Conservation (phyloP, 805 yeast genomes). For the Lipomyces chichibuensis region DNA sequence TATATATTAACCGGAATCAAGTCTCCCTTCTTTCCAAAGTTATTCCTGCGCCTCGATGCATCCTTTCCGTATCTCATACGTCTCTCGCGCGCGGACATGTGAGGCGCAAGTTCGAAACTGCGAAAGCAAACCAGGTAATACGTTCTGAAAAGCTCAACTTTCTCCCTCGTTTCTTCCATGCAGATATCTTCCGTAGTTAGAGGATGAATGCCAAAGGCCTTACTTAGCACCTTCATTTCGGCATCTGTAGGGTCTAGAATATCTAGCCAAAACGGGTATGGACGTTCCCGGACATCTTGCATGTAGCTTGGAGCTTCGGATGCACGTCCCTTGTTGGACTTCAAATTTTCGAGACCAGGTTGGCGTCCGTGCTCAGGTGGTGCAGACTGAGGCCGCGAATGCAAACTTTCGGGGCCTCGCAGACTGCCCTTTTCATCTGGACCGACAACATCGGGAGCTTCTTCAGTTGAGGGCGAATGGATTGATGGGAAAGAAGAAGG, state of each 20-base stretch:
- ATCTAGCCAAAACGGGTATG: constrained; percentile 68
- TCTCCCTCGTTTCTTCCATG: constrained; percentile 91
- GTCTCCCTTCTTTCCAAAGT: constrained; percentile 29
- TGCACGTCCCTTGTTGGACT: constrained; percentile 48
- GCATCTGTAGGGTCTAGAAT: constrained; percentile 92
- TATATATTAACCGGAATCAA: constrained; percentile 89
- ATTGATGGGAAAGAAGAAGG: constrained; percentile 5
- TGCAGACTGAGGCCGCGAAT: constrained; percentile 8
- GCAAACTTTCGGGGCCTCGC: not conserved
- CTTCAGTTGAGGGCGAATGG: constrained; percentile 11
- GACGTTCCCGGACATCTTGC: constrained; percentile 15
- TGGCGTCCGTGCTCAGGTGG: constrained; percentile 1
- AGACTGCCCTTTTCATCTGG: constrained; percentile 13
- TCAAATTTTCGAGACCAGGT: not conserved
- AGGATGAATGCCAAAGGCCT: constrained; percentile 94
- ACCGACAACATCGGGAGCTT: constrained; percentile 1
- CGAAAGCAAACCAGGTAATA: constrained; percentile 92
- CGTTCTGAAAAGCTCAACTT: constrained; percentile 87
- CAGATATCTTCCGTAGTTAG: constrained; percentile 94
- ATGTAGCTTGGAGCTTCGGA: not conserved
- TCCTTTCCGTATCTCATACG: constrained; percentile 42
- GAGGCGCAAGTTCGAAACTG: constrained; percentile 66
- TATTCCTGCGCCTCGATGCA: constrained; percentile 14
- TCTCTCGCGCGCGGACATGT: constrained; percentile 44
- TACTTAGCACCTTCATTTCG: constrained; percentile 88